These are phyloP conservation scores for Fraxinus xanthoxyloides DNA, from an alignment of 305 asterid genomes.

Conservation along the genomic window DNA sequence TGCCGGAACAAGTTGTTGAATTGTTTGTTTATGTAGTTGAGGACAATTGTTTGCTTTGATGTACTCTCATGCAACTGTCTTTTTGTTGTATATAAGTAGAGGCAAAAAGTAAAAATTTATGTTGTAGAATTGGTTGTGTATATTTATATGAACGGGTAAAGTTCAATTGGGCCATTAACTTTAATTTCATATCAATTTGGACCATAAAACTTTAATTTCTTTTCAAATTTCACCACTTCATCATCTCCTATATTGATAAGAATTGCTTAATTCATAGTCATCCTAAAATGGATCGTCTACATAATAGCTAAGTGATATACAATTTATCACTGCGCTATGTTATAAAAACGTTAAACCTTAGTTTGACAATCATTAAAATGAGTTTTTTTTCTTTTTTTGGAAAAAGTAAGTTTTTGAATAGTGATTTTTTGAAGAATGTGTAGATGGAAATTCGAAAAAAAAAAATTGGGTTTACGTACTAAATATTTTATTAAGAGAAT, in stretches of 20 bases:
- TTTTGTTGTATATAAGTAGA: neutral
- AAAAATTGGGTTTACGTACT: too few species aligned
- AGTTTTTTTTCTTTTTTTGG: too few species aligned
- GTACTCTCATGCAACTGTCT: neutral
- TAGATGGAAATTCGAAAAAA: too few species aligned
- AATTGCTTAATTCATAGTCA: neutral
- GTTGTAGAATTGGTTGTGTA: neutral
- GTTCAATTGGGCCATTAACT: neutral
- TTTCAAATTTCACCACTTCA: neutral
- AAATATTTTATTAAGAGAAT: too few species aligned
- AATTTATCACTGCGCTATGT: neutral
- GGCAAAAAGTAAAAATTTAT: neutral
- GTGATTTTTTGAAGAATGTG: too few species aligned
- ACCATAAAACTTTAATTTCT: neutral
- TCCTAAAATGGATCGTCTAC: neutral
- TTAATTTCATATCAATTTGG: neutral
- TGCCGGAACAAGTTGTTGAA: constrained; percentile 29
- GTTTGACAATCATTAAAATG: neutral
- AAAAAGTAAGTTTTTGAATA: too few species aligned
- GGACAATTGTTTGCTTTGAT: constrained; percentile 13
- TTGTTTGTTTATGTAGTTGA: constrained; percentile 22
- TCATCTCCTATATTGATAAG: neutral
- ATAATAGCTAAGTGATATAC: neutral
- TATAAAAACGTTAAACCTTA: too few species aligned
- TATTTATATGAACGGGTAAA: neutral